Conservation (phyloP, 2,329 filamentous ascomycete species). For the Teratosphaeria zuluensis region DNA sequence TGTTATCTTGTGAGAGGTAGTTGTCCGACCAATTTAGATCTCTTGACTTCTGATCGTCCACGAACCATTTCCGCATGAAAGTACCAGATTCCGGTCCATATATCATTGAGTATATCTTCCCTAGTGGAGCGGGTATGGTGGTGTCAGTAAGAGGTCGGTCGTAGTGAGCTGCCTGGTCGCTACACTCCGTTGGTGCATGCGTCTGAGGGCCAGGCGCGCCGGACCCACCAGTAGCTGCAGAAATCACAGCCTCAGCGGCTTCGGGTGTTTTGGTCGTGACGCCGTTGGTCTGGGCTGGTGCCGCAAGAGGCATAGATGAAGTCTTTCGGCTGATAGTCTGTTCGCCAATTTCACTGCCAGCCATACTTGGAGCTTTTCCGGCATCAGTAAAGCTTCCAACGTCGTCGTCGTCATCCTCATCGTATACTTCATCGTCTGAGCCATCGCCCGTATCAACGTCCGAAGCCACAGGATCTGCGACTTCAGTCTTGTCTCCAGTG, state of each 20-base stretch:
- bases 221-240: constrained; percentile 32
- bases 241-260: constrained; percentile 29
- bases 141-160: constrained; percentile 81
- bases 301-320: constrained; percentile 44
- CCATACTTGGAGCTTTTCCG: constrained; percentile 39
- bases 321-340: constrained; percentile 56
- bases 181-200: constrained; percentile 78
- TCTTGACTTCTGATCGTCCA: constrained; percentile 75
- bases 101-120: constrained; percentile 79
- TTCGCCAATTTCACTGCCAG: constrained; percentile 42
- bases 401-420: constrained; percentile 65
- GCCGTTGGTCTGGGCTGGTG: constrained; percentile 30
- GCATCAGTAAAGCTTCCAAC: constrained; percentile 51
- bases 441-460: constrained; percentile 46
- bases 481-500: constrained; percentile 82
- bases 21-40: constrained; percentile 81
- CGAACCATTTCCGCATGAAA: constrained; percentile 81
- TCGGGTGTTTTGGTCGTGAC: constrained; percentile 21
- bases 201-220: constrained; percentile 80
- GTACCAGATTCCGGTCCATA: constrained; percentile 71
- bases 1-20: constrained; percentile 61
- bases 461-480: constrained; percentile 52
- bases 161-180: constrained; percentile 68
- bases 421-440: constrained; percentile 68
- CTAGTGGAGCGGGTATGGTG: constrained; percentile 73